These are phyloP conservation scores for Sporothrix inflata DNA, from an alignment of 2,329 filamentous ascomycete genomes.

Conservation along the genomic window DNA sequence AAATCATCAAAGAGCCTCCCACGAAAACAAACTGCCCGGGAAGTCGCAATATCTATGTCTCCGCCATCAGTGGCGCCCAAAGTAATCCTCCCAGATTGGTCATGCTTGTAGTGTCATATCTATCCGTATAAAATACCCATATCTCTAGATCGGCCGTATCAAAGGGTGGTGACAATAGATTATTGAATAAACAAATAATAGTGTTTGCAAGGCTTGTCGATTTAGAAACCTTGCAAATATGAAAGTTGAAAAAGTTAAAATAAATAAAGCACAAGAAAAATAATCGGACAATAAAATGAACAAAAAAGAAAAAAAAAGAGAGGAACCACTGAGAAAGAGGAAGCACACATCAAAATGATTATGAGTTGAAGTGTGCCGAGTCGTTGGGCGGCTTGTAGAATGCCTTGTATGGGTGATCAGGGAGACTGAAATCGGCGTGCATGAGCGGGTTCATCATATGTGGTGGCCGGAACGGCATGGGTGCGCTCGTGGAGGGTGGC, in stretches of 20 bases:
- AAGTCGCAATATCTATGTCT: background rate
- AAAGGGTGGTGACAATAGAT: background rate
- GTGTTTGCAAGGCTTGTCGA: background rate
- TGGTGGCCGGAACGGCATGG: constrained; percentile 39
- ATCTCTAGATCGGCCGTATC: background rate
- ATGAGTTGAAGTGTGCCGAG: constrained; percentile 27
- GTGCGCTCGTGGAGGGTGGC: constrained; percentile 32
- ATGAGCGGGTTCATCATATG: constrained; percentile 68
- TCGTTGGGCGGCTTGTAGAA: constrained; percentile 74
- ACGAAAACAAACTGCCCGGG: background rate
- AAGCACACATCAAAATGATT: constrained; percentile 9
- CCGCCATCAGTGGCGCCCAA: background rate
- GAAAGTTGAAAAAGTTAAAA: background rate
- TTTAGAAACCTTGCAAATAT: background rate
- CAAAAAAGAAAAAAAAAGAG: background rate
- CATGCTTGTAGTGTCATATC: background rate
- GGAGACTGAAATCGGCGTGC: constrained; percentile 72
- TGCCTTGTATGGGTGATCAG: constrained; percentile 79
- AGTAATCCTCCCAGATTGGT: background rate
- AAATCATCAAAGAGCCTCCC: background rate
- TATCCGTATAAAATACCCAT: background rate
- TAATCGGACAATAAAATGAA: background rate
- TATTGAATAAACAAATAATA: background rate
- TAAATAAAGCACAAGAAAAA: background rate
- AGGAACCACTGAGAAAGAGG: background rate